Conservation (phyloP, 2,329 filamentous ascomycete genomes). For the Nemania diffusa region DNA sequence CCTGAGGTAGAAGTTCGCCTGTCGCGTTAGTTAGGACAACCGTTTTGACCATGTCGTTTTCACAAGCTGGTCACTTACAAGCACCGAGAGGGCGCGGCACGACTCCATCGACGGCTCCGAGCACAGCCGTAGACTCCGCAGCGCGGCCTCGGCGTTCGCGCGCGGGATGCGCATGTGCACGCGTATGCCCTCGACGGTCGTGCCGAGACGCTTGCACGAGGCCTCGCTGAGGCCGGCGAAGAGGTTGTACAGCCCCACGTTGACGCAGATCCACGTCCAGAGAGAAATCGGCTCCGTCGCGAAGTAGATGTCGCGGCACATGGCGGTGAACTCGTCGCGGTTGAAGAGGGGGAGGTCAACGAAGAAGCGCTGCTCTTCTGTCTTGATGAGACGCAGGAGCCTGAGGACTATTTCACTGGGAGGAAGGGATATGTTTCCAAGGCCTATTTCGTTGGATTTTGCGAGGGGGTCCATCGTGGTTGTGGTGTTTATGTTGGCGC, state of each 20-base stretch:
- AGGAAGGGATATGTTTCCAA: slow-evolving; percentile 40
- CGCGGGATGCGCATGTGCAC: slow-evolving; percentile 32
- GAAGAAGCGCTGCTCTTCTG: slow-evolving; percentile 45
- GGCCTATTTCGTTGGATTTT: slow-evolving; percentile 26
- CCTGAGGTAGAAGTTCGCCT: slow-evolving; percentile 46
- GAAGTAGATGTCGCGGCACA: slow-evolving; percentile 47
- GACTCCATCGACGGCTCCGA: slow-evolving; percentile 45
- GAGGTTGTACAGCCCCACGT: slow-evolving; percentile 44
- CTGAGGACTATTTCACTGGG: slow-evolving; percentile 44
- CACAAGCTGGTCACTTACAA: slow-evolving; percentile 38
- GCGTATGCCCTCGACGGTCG: slow-evolving; percentile 29
- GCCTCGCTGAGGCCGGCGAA: slow-evolving; percentile 33
- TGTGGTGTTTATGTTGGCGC: slow-evolving; percentile 7
- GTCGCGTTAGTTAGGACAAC: slow-evolving; percentile 14
- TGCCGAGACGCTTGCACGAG: slow-evolving; percentile 32
- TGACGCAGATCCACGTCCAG: slow-evolving; percentile 46
- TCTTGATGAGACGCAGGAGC: slow-evolving; percentile 43
- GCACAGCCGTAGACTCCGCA: slow-evolving; percentile 45
- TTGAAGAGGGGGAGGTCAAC: slow-evolving; percentile 42
- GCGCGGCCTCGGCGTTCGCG: slow-evolving; percentile 42
- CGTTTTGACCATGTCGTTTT: not conserved
- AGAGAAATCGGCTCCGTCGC: slow-evolving; percentile 45
- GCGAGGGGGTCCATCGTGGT: not conserved
- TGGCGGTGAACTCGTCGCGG: slow-evolving; percentile 43
- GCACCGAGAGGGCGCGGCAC: slow-evolving; percentile 43